These are phyloP conservation scores for Saccharomyces hybrid DNA, from an alignment of 1,139 yeast genomes.

Conservation along the genomic window DNA sequence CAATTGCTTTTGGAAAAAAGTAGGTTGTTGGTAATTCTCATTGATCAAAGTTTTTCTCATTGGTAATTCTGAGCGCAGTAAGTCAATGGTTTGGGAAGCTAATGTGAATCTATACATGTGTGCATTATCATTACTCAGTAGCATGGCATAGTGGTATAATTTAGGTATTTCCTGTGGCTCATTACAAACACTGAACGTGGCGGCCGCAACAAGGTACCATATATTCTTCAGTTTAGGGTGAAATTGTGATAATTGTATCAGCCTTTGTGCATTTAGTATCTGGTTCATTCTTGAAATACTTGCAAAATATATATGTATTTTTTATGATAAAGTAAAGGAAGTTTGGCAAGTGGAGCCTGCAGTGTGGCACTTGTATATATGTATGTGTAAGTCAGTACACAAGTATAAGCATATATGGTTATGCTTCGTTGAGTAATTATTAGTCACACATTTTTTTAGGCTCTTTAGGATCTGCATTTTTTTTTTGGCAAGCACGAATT, in stretches of 20 bases:
- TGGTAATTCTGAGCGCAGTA: slow-evolving; percentile 10
- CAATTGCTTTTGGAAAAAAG: slow-evolving; percentile 26
- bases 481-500: neutral
- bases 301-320: neutral
- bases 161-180: slow-evolving; percentile 73
- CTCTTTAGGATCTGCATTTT: neutral
- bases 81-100: slow-evolving; percentile 17
- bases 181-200: slow-evolving; percentile 74
- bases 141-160: slow-evolving; percentile 64
- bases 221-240: slow-evolving; percentile 42
- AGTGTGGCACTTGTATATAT: neutral
- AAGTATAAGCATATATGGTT: neutral
- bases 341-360: neutral
- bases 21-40: slow-evolving; percentile 19
- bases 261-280: slow-evolving; percentile 51
- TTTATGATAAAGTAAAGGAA: neutral
- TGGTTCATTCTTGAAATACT: slow-evolving; percentile 10
- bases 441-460: neutral
- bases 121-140: slow-evolving; percentile 36
- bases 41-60: slow-evolving; percentile 9
- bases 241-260: slow-evolving; percentile 46
- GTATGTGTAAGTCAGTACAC: neutral
- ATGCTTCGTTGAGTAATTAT: neutral
- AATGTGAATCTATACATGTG: slow-evolving; percentile 9
- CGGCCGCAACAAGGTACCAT: slow-evolving; percentile 78